Base-by-base conservation (phyloP, 2,329 filamentous ascomycete genomes). In the Arthrobotrys entomopaga region DNA sequence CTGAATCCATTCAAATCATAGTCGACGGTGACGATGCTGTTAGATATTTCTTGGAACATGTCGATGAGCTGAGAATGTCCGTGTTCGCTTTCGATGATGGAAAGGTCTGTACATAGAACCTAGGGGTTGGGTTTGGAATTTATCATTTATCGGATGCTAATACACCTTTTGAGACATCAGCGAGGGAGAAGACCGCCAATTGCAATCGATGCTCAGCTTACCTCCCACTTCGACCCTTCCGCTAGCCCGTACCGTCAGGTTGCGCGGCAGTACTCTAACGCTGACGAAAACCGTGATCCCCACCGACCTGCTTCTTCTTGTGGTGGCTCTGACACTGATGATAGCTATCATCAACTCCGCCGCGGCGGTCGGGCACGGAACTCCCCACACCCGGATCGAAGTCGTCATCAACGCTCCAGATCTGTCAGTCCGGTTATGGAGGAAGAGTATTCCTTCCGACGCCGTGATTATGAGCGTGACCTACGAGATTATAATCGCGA, bases 1-100 rank as follows among this genome's bases (percentile, higher is more conserved):
- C 29, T 10, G 67, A 60, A 6, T 46, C 49, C 1, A 59, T 50
- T n/a, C 67, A 65, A 40, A 34, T 72, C 24, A 20, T 65, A 8
- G 38, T 72, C 11, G 60, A 72, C 13, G 22, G 22, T 11, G 67
- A 72, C 20, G 60, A 15, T 5, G 43, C 67, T 26, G 54, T 72
- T 13, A 26, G 13, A 0, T 72, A 60, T 16, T 43, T 65, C 10
- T 48, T 72, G n/a, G 49, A 46, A 5, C 15, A 43, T 48, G 19
- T 72, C 4, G 49, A 54, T 2, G 40, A 48, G 15, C 40, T 65
- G 11, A 58, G 50, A 48, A 60, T 72, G 38, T 54, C 67, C 6
- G 67, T 72, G 13, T 72, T 65, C 11, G 59, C 54, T 8, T 29
- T 65, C 10, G 59, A 59, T 2, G 56, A 38, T 3, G 38, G 24